A percentile compares a stretch with the other conserved stretches of the same genome.
phyloP scores from a whole-genome alignment of 495 filamentous ascomycete species.

The Tuber microsphaerosporum region DNA sequence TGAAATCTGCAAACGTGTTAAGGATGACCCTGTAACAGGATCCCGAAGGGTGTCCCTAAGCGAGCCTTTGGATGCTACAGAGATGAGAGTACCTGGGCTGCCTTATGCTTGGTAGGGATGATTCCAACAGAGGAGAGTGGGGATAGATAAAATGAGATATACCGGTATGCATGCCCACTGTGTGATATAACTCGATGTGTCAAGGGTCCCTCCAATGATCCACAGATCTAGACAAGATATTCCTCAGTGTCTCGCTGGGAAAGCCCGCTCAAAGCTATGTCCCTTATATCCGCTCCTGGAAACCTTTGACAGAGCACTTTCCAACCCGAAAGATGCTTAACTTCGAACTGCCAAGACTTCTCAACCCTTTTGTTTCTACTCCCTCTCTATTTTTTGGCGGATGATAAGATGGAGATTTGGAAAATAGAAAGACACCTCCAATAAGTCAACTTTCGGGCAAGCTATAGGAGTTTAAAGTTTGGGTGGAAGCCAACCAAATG shows the following conservation, averaged over 20 bases:
- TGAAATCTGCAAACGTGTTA: slow-evolving; percentile 13
- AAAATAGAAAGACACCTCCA: too few relatives aligned
- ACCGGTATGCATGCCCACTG: neutral
- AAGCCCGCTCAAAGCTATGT: neutral
- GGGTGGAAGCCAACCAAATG: too few relatives aligned
- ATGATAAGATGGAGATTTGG: too few relatives aligned
- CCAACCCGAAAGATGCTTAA: too few relatives aligned
- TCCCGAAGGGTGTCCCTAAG: neutral
- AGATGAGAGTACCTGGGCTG: neutral
- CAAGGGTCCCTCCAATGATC: neutral
- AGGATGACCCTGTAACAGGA: slow-evolving; percentile 13
- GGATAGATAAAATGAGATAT: slow-evolving; percentile 2
- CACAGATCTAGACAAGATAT: neutral
- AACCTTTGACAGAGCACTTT: too few relatives aligned
- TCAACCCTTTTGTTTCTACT: too few relatives aligned
- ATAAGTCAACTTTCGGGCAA: too few relatives aligned
- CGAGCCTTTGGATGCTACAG: neutral
- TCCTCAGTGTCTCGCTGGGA: neutral
- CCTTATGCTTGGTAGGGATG: slow-evolving; percentile 9
- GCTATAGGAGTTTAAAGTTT: too few relatives aligned
- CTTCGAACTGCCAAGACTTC: too few relatives aligned
- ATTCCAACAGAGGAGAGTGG: slow-evolving; percentile 12
- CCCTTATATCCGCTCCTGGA: neutral
- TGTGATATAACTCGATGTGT: slow-evolving; percentile 6
- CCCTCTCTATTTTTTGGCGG: too few relatives aligned